Evolutionary conservation across 2,329 filamentous ascomycete species (phyloP).

Genomic region (Lomentospora prolificans): DNA sequence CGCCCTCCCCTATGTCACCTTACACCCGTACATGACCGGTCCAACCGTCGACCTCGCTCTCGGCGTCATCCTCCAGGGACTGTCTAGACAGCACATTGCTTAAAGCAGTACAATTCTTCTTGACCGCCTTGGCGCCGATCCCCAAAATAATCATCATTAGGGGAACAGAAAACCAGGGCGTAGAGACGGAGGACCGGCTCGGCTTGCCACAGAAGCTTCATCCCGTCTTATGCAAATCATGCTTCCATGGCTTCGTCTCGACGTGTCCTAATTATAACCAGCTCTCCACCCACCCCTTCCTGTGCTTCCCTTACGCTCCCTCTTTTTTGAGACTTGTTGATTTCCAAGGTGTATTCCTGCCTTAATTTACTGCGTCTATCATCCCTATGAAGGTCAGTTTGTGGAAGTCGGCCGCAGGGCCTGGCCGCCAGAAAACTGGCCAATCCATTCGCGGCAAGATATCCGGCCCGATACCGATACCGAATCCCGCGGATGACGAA

Average conservation of each 20-base stretch:
- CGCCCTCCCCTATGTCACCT: background rate
- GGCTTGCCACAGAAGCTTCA: slow-evolving; percentile 4
- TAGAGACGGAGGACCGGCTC: slow-evolving; percentile 2
- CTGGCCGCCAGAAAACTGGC: slow-evolving; percentile 29
- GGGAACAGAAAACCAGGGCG: background rate
- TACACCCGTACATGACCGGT: background rate
- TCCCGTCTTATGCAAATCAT: slow-evolving; percentile 2
- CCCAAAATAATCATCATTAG: background rate
- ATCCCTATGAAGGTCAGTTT: slow-evolving; percentile 28
- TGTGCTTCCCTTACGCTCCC: background rate
- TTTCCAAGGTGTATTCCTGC: background rate
- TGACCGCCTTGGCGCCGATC: slow-evolving; percentile 2
- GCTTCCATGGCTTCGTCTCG: slow-evolving; percentile 5
- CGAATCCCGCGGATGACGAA: slow-evolving; percentile 38
- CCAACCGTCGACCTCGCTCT: background rate
- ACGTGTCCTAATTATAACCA: slow-evolving; percentile 3
- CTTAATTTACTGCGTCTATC: background rate
- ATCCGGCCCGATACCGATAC: slow-evolving; percentile 50
- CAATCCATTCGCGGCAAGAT: slow-evolving; percentile 49
- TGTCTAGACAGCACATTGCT: too few relatives aligned
- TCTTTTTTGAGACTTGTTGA: background rate
- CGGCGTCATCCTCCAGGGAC: too few relatives aligned
- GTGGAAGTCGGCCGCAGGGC: slow-evolving; percentile 34
- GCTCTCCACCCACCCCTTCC: background rate
- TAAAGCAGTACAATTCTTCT: background rate